These are phyloP conservation scores for Globisporangium perplexum DNA, from an alignment of 352 stramenopile species.

Conservation along the genomic window DNA sequence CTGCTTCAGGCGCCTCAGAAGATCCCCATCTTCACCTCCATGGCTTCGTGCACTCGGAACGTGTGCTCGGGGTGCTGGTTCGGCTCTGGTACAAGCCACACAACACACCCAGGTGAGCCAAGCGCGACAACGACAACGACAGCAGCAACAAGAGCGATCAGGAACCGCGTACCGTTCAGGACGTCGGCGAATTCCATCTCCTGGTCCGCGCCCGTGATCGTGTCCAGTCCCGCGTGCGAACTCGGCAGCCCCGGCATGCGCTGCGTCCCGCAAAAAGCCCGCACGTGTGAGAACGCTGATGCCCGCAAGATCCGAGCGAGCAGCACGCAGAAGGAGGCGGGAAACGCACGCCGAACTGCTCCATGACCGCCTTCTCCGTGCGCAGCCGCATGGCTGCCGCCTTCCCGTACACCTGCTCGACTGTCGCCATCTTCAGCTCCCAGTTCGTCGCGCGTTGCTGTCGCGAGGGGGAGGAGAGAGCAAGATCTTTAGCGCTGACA, in stretches of 20 bases:
- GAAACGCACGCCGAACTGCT: slow-evolving; percentile 65
- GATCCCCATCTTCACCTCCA: slow-evolving; percentile 88
- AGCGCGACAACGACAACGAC: slow-evolving; percentile 4
- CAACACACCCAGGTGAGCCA: neutral
- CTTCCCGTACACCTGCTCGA: slow-evolving; percentile 88
- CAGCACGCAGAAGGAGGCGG: neutral
- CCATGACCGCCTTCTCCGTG: slow-evolving; percentile 83
- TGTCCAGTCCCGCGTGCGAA: slow-evolving; percentile 71
- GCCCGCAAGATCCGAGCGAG: neutral
- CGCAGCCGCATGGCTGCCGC: slow-evolving; percentile 84
- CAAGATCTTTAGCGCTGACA: too few relatives aligned
- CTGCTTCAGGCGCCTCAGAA: slow-evolving; percentile 44
- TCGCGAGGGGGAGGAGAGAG: neutral
- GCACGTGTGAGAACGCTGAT: neutral
- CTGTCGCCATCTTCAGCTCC: slow-evolving; percentile 86
- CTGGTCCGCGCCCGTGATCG: slow-evolving; percentile 71
- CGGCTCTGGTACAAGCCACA: slow-evolving; percentile 34
- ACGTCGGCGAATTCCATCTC: slow-evolving; percentile 79
- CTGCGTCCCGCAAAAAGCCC: slow-evolving; percentile 13
- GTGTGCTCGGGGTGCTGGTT: slow-evolving; percentile 71
- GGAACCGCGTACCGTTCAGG: slow-evolving; percentile 50
- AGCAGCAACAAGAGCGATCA: neutral
- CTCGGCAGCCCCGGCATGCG: slow-evolving; percentile 79
- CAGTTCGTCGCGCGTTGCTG: slow-evolving; percentile 73
- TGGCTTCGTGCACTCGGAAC: slow-evolving; percentile 83